These are phyloP conservation scores for Escallonia rubra DNA, from an alignment of 129 eudicot species.

Conservation along the genomic window DNA sequence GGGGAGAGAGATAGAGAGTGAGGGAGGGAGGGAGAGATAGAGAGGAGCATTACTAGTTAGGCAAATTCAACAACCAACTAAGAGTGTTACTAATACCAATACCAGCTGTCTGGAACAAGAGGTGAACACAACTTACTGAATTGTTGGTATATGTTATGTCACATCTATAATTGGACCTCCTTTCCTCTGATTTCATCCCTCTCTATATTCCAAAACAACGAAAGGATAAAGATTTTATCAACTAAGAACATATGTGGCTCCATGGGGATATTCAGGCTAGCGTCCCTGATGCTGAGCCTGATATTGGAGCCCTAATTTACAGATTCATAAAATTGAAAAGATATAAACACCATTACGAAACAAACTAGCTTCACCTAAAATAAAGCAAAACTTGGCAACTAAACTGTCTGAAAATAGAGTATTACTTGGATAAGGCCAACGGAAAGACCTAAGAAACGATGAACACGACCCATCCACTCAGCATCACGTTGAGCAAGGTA, in stretches of 20 bases:
- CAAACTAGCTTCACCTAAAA: too few relatives aligned
- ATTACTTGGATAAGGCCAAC: slow-evolving; percentile 96
- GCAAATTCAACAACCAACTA: background rate
- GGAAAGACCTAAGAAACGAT: slow-evolving; percentile 94
- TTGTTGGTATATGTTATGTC: slow-evolving; percentile 96
- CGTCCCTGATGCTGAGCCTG: too few relatives aligned
- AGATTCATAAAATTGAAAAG: too few relatives aligned
- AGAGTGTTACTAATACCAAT: background rate
- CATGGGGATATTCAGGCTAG: too few relatives aligned
- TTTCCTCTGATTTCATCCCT: slow-evolving; percentile 75
- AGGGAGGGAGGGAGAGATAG: background rate
- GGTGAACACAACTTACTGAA: slow-evolving; percentile 48
- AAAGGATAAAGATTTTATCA: background rate
- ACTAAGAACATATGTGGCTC: too few relatives aligned
- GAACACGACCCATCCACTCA: slow-evolving; percentile 99
- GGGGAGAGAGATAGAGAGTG: background rate
- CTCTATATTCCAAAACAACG: slow-evolving; percentile 39
- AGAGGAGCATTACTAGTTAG: background rate
- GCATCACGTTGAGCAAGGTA: slow-evolving; percentile 99
- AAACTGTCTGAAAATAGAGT: slow-evolving; percentile 1
- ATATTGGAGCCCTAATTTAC: too few relatives aligned
- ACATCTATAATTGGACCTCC: slow-evolving; percentile 73
- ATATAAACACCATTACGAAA: too few relatives aligned
- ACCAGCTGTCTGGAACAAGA: background rate
- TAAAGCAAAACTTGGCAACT: background rate